Evolutionary conservation across 106 monocot species (phyloP).

Genomic region (Dendrobium nobile): DNA sequence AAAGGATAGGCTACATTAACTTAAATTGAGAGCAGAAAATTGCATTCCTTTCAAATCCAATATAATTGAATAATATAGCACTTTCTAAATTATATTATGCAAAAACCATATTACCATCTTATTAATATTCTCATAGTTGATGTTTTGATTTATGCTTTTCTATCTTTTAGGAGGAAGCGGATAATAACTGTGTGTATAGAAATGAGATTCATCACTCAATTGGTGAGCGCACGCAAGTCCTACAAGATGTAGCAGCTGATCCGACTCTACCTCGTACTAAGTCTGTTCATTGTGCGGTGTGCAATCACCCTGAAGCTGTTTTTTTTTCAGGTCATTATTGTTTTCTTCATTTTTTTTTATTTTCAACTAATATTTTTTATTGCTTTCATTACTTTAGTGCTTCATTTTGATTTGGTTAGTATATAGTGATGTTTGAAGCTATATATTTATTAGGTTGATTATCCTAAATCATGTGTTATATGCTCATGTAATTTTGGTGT

Average conservation of each 20-base stretch:
- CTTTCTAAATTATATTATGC: not conserved
- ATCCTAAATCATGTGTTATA: not conserved
- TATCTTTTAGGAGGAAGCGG: constrained; percentile 45
- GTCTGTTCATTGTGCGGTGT: constrained; percentile 47
- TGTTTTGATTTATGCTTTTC: not conserved
- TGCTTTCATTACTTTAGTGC: not conserved
- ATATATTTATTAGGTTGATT: not conserved
- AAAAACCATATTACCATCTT: not conserved
- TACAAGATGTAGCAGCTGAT: constrained; percentile 66
- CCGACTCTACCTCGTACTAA: constrained; percentile 79
- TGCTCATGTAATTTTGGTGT: not conserved
- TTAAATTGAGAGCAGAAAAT: not conserved
- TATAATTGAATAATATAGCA: not conserved
- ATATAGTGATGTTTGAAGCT: not conserved
- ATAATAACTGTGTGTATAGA: constrained; percentile 67
- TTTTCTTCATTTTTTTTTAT: not conserved
- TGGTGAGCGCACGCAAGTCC: constrained; percentile 42
- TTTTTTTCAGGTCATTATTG: constrained; percentile 43
- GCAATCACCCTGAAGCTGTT: constrained; percentile 64
- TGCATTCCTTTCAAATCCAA: not conserved
- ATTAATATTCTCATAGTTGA: not conserved
- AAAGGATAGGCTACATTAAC: not conserved
- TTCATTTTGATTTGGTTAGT: not conserved
- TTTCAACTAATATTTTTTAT: not conserved
- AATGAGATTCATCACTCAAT: constrained; percentile 57